Evolutionary conservation across 345 rosid genomes (phyloP).

Genomic region (Camelina neglecta): DNA sequence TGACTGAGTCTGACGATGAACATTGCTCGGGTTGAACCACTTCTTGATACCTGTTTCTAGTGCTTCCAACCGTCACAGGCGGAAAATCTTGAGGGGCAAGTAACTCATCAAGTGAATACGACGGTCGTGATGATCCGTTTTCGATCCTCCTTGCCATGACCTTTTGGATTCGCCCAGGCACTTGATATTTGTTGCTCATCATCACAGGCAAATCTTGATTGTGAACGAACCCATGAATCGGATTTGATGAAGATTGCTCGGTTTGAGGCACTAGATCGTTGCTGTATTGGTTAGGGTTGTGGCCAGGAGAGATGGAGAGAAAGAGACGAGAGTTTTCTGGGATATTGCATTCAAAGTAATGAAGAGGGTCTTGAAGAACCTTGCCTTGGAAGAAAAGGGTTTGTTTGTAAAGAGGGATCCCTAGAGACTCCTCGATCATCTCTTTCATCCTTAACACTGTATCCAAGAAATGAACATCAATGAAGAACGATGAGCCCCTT

Average conservation of each 20-base stretch:
- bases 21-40: background rate
- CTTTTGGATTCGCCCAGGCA: too few relatives aligned
- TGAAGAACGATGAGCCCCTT: slow-evolving; percentile 21
- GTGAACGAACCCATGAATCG: background rate
- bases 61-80: background rate
- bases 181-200: too few relatives aligned
- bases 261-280: too few relatives aligned
- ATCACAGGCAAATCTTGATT: background rate
- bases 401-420: slow-evolving; percentile 40
- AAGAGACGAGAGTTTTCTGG: slow-evolving; percentile 55
- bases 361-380: slow-evolving; percentile 41
- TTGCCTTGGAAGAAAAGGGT: slow-evolving; percentile 56
- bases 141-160: too few relatives aligned
- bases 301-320: slow-evolving; percentile 45
- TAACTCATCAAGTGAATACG: background rate
- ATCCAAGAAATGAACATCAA: slow-evolving; percentile 63
- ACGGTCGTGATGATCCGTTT: background rate
- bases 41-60: background rate
- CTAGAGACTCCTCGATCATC: slow-evolving; percentile 61
- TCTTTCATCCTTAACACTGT: slow-evolving; percentile 67
- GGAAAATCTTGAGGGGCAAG: background rate
- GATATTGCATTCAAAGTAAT: slow-evolving; percentile 19
- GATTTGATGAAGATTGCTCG: background rate
- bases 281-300: background rate
- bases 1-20: background rate